Evolutionary conservation across 805 yeast genomes (phyloP).

Genomic region (Cyberlindnera americana): DNA sequence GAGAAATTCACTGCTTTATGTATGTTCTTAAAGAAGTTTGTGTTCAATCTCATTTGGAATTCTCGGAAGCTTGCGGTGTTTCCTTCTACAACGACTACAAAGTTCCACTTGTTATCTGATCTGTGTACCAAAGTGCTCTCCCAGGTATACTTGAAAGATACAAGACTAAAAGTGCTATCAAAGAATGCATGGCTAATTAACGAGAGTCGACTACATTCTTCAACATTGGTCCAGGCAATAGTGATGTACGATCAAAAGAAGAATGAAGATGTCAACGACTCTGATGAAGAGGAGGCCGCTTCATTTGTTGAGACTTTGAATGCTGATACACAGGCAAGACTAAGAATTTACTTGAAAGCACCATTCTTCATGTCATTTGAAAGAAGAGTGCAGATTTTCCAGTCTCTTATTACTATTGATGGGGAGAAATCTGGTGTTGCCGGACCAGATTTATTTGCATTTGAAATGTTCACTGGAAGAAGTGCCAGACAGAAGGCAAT

Average conservation of each 20-base stretch:
- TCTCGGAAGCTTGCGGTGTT: constrained; percentile 8
- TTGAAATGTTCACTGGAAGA: not conserved
- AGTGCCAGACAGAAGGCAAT: constrained; percentile 36
- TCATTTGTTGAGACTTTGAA: constrained; percentile 14
- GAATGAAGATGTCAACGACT: constrained; percentile 21
- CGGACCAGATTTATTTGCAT: not conserved
- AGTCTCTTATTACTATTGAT: constrained; percentile 56
- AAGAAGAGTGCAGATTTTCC: constrained; percentile 70
- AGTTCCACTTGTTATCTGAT: constrained; percentile 25
- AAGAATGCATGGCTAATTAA: constrained; percentile 52
- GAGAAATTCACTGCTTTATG: constrained; percentile 39
- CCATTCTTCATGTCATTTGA: constrained; percentile 83
- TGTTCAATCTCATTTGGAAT: constrained; percentile 47
- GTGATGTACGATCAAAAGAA: constrained; percentile 41
- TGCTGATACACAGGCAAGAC: constrained; percentile 27
- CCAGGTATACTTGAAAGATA: constrained; percentile 62
- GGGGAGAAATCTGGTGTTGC: constrained; percentile 28
- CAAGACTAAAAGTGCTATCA: constrained; percentile 52
- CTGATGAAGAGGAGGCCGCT: constrained; percentile 8
- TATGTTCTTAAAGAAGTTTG: constrained; percentile 45
- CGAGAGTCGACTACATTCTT: constrained; percentile 29
- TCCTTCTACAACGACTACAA: constrained; percentile 1
- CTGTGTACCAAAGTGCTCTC: constrained; percentile 52
- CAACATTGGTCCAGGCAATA: constrained; percentile 35
- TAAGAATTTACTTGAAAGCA: constrained; percentile 53